Evolutionary conservation across 805 yeast genomes (phyloP).

Genomic region (Schwanniomyces yamadae): DNA sequence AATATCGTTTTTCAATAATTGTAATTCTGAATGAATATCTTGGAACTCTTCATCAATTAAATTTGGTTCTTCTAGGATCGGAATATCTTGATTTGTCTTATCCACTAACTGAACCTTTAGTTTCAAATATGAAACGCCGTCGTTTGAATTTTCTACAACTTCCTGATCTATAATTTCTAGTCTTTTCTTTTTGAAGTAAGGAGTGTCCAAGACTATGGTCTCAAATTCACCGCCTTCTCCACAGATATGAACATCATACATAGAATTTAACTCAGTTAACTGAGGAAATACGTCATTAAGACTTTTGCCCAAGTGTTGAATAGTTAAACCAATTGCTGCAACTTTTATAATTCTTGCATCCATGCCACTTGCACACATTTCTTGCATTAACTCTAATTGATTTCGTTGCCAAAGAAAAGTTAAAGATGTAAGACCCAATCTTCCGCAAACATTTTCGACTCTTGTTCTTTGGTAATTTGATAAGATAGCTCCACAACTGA

Average conservation of each 20-base stretch:
- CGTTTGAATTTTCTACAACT: conserved; percentile 50
- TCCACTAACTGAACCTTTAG: conserved; percentile 50
- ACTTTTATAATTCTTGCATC: conserved; percentile 90
- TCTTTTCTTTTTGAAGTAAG: conserved; percentile 63
- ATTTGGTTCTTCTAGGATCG: conserved; percentile 27
- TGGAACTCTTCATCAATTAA: conserved; percentile 43
- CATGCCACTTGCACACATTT: conserved; percentile 64
- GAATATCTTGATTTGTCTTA: conserved; percentile 24
- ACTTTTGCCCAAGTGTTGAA: conserved; percentile 64
- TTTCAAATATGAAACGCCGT: conserved; percentile 69
- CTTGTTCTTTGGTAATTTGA: conserved; percentile 94
- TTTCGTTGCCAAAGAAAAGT: conserved; percentile 89
- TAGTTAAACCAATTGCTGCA: conserved; percentile 83
- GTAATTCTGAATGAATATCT: conserved; percentile 24
- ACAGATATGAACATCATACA: conserved; percentile 86
- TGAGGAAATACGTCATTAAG: conserved; percentile 61
- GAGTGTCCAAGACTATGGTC: conserved; percentile 86
- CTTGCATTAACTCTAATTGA: conserved; percentile 75
- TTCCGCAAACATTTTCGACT: conserved; percentile 84
- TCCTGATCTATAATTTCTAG: conserved; percentile 42
- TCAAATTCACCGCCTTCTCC: conserved; percentile 99
- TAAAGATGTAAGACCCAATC: conserved; percentile 66
- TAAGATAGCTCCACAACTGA: conserved; percentile 92
- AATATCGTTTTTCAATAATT: neutral
- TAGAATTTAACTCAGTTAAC: conserved; percentile 53